A percentile compares a stretch with the other conserved stretches of the same genome.
Evolutionary conservation across 768 basidiomycete species (phyloP).

Genomic region (Rhodocollybia butyracea): DNA sequence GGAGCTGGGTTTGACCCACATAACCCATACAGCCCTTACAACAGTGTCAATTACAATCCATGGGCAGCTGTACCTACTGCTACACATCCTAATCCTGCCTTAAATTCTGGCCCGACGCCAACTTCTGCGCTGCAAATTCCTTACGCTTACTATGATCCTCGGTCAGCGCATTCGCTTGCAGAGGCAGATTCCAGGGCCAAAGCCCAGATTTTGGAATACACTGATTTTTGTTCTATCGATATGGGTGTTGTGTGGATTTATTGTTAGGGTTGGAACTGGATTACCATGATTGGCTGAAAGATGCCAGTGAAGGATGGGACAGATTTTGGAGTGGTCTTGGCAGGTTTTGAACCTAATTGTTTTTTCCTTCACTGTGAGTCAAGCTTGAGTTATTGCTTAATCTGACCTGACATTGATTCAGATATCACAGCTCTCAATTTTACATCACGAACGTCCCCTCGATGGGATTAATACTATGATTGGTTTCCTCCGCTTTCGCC

Average conservation of each 20-base stretch:
- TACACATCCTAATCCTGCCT: slow-evolving; percentile 1
- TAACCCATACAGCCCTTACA: background rate
- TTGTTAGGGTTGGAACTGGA: slow-evolving; percentile 11
- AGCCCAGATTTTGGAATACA: slow-evolving; percentile 33
- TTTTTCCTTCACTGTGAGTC: background rate
- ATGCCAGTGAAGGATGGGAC: background rate
- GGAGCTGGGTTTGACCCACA: background rate
- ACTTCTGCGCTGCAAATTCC: slow-evolving; percentile 21
- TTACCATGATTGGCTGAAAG: background rate
- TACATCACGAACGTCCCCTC: too few relatives aligned
- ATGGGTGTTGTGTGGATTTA: slow-evolving; percentile 23
- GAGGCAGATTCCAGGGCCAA: slow-evolving; percentile 34
- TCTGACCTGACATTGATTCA: background rate
- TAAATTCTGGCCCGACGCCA: slow-evolving; percentile 1
- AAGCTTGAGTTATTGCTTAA: background rate
- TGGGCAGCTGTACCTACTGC: slow-evolving; percentile 3
- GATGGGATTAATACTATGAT: too few relatives aligned
- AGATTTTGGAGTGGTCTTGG: background rate
- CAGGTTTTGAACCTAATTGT: background rate
- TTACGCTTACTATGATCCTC: slow-evolving; percentile 37
- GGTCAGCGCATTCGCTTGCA: slow-evolving; percentile 24
- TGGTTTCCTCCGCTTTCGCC: too few relatives aligned
- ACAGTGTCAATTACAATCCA: slow-evolving; percentile 7
- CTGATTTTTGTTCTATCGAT: slow-evolving; percentile 26
- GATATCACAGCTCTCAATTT: too few relatives aligned